A percentile compares a stretch with the other conserved stretches of the same genome.
Conservation (phyloP, 2,329 filamentous ascomycete species). For the Fusarium tanahbumbuense region DNA sequence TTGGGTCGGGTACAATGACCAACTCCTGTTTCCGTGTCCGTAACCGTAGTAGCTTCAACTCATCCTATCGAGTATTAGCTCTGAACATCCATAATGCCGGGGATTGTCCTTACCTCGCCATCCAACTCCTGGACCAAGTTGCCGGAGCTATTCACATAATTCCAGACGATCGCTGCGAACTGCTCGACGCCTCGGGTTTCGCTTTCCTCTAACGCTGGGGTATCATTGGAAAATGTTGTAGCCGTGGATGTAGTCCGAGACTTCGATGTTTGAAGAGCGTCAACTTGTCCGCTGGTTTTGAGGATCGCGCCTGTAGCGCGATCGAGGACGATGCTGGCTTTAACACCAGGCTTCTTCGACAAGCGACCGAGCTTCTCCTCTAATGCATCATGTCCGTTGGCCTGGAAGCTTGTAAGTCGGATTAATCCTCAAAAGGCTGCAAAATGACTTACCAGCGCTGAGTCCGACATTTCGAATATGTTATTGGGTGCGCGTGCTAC, state of each 20-base stretch:
- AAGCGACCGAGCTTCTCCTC: slow-evolving; percentile 75
- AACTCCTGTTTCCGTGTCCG: slow-evolving; percentile 88
- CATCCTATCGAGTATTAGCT: slow-evolving; percentile 66
- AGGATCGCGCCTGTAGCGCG: slow-evolving; percentile 78
- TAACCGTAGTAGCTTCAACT: slow-evolving; percentile 78
- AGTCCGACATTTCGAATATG: slow-evolving; percentile 41
- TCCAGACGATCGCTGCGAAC: slow-evolving; percentile 80
- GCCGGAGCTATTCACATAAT: slow-evolving; percentile 76
- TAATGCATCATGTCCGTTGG: slow-evolving; percentile 68
- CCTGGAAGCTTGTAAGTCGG: slow-evolving; percentile 44
- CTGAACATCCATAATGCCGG: slow-evolving; percentile 7
- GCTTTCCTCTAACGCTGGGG: slow-evolving; percentile 55
- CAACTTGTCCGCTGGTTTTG: slow-evolving; percentile 77
- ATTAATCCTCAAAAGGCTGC: not conserved
- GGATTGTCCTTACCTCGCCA: slow-evolving; percentile 64
- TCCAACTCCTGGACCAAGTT: slow-evolving; percentile 79
- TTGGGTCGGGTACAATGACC: slow-evolving; percentile 83
- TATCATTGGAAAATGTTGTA: slow-evolving; percentile 61
- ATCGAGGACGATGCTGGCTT: slow-evolving; percentile 80
- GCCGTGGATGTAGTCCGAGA: slow-evolving; percentile 52
- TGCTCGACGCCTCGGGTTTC: slow-evolving; percentile 74
- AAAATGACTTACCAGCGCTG: slow-evolving; percentile 37
- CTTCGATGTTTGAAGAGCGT: slow-evolving; percentile 61
- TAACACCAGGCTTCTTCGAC: slow-evolving; percentile 81
- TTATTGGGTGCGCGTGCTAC: slow-evolving; percentile 9